Conservation (phyloP, 106 monocot species). For the Iris macrosiphon region DNA sequence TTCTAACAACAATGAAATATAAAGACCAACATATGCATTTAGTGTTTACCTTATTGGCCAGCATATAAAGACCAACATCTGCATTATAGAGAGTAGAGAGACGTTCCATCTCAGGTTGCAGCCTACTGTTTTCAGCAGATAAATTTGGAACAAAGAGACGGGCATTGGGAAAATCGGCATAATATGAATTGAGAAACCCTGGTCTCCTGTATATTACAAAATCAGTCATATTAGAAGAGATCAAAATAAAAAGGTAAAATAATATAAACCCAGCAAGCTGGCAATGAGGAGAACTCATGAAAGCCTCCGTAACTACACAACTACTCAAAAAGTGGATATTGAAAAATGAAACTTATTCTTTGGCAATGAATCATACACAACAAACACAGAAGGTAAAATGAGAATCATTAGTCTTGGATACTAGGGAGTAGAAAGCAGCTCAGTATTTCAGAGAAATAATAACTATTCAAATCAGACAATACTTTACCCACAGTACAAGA, state of each 20-base stretch:
- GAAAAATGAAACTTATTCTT: no score
- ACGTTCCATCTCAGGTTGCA: constrained; percentile 64
- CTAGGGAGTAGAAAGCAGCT: no score
- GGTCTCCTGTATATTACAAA: constrained; percentile 88
- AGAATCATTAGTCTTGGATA: no score
- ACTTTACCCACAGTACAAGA: no score
- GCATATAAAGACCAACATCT: constrained; percentile 98
- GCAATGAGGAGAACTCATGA: not conserved
- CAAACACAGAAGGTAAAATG: no score
- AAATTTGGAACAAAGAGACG: constrained; percentile 70
- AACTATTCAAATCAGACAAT: no score
- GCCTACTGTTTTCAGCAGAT: constrained; percentile 32
- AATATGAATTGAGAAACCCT: constrained; percentile 95
- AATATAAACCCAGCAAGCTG: no score
- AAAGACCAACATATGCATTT: no score
- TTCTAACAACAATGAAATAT: no score
- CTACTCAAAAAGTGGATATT: not conserved
- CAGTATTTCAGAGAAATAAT: no score
- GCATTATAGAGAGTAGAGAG: constrained; percentile 97
- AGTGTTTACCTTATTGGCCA: constrained; percentile 81
- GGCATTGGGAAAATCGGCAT: constrained; percentile 76
- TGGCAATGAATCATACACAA: no score
- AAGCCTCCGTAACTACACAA: not conserved
- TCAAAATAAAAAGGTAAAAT: not conserved
- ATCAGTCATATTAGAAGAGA: not conserved